Evolutionary conservation across 176 grass and related monocot genomes (phyloP).

Genomic region (Oryza brachyantha): DNA sequence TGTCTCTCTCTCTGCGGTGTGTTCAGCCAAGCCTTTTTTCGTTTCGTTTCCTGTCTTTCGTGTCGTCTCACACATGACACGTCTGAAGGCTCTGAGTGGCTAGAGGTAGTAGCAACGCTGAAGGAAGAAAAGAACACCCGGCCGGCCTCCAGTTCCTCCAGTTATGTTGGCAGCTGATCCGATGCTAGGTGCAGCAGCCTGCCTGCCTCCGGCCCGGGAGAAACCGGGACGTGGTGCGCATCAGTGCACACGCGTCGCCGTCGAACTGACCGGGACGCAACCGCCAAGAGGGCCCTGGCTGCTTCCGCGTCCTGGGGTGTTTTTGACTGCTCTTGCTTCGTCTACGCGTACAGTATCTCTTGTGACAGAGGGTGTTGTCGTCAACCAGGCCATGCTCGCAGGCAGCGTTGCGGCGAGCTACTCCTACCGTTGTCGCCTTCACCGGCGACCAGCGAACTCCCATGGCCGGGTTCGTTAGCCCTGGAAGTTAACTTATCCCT

Average conservation of each 20-base stretch:
- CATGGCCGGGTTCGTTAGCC: too few species aligned
- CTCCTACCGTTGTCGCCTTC: not conserved
- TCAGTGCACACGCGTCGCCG: not conserved
- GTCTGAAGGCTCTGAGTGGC: not conserved
- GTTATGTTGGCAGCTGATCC: not conserved
- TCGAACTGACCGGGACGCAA: not conserved
- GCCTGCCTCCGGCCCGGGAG: not conserved
- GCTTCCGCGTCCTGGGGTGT: not conserved
- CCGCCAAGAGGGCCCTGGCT: not conserved
- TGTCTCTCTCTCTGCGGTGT: not conserved
- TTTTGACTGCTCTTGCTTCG: not conserved
- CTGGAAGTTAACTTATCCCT: too few species aligned
- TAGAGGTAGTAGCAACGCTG: too few species aligned
- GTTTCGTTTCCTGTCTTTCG: not conserved
- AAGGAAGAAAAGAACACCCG: not conserved
- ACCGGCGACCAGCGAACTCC: too few species aligned
- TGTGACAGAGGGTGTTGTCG: not conserved
- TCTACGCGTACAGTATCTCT: not conserved
- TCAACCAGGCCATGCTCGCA: not conserved
- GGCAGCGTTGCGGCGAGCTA: not conserved
- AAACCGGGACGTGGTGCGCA: not conserved
- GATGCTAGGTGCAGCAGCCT: not conserved
- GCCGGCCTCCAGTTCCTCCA: not conserved
- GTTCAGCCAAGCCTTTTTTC: not conserved
- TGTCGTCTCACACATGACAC: not conserved